phyloP scores from a whole-genome alignment of 768 basidiomycete genomes.

The Amanita pallidorosea region DNA sequence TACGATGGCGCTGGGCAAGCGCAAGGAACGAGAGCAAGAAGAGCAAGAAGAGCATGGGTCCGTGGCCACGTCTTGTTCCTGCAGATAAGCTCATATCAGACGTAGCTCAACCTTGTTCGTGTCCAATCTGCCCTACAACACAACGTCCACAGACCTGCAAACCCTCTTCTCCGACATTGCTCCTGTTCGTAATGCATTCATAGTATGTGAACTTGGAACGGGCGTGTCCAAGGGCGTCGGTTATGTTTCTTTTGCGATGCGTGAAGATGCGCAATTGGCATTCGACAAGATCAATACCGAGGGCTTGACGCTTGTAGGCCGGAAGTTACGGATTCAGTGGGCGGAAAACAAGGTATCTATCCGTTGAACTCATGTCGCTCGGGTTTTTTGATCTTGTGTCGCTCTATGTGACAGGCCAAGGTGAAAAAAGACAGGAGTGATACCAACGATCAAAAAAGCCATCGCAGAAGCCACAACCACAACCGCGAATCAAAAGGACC shows the following conservation, averaged over 20 bases:
- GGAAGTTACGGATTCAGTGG: slow-evolving; percentile 70
- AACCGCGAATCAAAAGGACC: slow-evolving; percentile 19
- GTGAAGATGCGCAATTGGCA: slow-evolving; percentile 77
- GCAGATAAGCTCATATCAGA: neutral
- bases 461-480: slow-evolving; percentile 16
- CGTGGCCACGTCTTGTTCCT: neutral
- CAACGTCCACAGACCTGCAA: slow-evolving; percentile 82
- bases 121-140: slow-evolving; percentile 84
- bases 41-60: slow-evolving; percentile 16
- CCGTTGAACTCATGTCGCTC: neutral
- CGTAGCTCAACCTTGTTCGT: slow-evolving; percentile 81
- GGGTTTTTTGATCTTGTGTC: neutral
- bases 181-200: slow-evolving; percentile 88
- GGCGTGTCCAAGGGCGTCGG: slow-evolving; percentile 89
- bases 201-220: slow-evolving; percentile 71
- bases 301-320: slow-evolving; percentile 53
- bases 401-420: slow-evolving; percentile 26
- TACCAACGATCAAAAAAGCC: slow-evolving; percentile 17
- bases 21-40: slow-evolving; percentile 24
- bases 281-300: slow-evolving; percentile 55
- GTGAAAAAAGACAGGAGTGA: slow-evolving; percentile 25
- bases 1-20: slow-evolving; percentile 24
- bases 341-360: slow-evolving; percentile 62
- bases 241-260: slow-evolving; percentile 86
- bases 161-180: slow-evolving; percentile 94